These are phyloP conservation scores for Cornus controversa DNA, from an alignment of 148 eudicot species.

Conservation along the genomic window DNA sequence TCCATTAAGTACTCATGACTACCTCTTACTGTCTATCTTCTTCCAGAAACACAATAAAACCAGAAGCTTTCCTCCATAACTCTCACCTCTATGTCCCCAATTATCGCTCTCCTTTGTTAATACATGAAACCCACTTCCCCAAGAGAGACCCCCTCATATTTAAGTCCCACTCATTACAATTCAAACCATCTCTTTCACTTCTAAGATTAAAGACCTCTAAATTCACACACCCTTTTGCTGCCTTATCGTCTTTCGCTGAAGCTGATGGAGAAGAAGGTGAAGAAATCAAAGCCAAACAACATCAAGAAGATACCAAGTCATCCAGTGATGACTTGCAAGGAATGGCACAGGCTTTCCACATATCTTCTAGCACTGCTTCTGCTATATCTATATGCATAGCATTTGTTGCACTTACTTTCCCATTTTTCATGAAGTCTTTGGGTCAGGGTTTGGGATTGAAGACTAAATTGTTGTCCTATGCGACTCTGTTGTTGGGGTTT, in stretches of 20 bases:
- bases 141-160: slow-evolving; percentile 23
- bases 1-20: slow-evolving; percentile 39
- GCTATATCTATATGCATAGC: slow-evolving; percentile 81
- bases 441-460: slow-evolving; percentile 55
- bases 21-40: slow-evolving; percentile 62
- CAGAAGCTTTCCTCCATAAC: slow-evolving; percentile 32
- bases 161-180: slow-evolving; percentile 32
- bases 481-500: slow-evolving; percentile 63
- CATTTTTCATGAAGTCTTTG: slow-evolving; percentile 62
- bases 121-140: slow-evolving; percentile 18
- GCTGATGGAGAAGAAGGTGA: slow-evolving; percentile 42
- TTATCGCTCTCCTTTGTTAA: slow-evolving; percentile 9
- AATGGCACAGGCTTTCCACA: slow-evolving; percentile 82
- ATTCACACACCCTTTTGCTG: slow-evolving; percentile 50
- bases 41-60: slow-evolving; percentile 44
- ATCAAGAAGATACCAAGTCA: slow-evolving; percentile 23
- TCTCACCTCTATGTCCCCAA: slow-evolving; percentile 25
- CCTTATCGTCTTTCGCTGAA: slow-evolving; percentile 74
- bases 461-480: slow-evolving; percentile 58
- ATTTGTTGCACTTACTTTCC: slow-evolving; percentile 66
- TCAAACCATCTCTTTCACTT: slow-evolving; percentile 37
- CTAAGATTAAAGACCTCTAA: slow-evolving; percentile 34
- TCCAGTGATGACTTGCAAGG: slow-evolving; percentile 42
- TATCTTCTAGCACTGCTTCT: slow-evolving; percentile 68
- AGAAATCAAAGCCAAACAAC: slow-evolving; percentile 17